These are phyloP conservation scores for Ophiostoma novo-ulmi DNA, from an alignment of 2,329 filamentous ascomycete genomes.

Conservation along the genomic window DNA sequence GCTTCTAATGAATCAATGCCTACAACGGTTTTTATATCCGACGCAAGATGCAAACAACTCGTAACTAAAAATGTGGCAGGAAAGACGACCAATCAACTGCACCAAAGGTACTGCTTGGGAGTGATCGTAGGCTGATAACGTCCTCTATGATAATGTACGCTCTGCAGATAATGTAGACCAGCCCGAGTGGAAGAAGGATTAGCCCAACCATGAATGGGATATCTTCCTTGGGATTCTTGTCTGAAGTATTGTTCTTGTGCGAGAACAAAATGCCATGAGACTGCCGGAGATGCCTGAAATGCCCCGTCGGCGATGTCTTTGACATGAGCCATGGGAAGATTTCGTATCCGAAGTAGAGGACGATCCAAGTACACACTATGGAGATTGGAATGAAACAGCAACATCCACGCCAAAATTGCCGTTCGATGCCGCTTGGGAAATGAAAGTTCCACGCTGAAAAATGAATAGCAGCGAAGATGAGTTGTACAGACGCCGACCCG, in stretches of 20 bases:
- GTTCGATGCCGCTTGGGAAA: constrained; percentile 11
- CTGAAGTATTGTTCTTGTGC: background rate
- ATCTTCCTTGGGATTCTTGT: background rate
- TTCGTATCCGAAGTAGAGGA: background rate
- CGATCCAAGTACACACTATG: background rate
- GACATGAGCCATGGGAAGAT: background rate
- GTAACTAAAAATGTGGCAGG: constrained; percentile 1
- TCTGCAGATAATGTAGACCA: background rate
- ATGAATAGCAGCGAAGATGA: constrained; percentile 14
- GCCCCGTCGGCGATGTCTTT: background rate
- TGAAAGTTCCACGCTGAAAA: constrained; percentile 16
- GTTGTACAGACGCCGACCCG: constrained; percentile 14
- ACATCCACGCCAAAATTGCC: background rate
- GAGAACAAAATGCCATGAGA: background rate
- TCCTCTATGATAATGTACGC: background rate
- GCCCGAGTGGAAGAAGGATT: background rate
- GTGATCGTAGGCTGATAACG: background rate
- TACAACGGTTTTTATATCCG: too few species aligned
- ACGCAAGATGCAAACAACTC: too few species aligned
- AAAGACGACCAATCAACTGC: background rate
- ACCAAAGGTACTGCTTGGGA: background rate
- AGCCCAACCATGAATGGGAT: background rate
- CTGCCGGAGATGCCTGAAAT: background rate
- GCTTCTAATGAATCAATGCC: too few species aligned
- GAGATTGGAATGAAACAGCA: background rate